Evolutionary conservation across 73 alveolate species (phyloP), one percentile per base, ranked within the genome.

Genomic region (Durusdinium trenchii): DNA sequence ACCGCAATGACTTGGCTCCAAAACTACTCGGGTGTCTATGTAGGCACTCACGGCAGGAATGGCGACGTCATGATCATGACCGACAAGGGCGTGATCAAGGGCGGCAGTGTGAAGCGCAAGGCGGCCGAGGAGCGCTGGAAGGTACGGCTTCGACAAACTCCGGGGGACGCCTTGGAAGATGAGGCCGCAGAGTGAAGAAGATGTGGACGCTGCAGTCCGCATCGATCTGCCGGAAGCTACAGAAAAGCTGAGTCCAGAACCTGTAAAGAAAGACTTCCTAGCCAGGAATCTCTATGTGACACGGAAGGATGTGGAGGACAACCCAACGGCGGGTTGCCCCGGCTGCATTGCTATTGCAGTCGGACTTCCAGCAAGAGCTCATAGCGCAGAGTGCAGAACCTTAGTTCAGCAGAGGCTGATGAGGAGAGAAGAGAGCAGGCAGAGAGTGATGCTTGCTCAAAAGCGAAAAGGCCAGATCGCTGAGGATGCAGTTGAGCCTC

Each of bases 1-100:
- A 52, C 23, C 30, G 10, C 43, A 5, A 10, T 35, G 71, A 50
- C 71, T 2, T 35, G 54, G 85, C 23, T 30, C 26, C 48, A 38
- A 40, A 7, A 38, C 10, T 84, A 76, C 36, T 51, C 3, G 47
- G 95, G 95, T 1, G 28, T 36, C 4, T 86, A 61, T 50, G 69
- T 86, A 48, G 85, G 95, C 48, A 61, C 95, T n/a, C 95, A 86
- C 28, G 95, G 95, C n/a, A 23, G 91, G 69, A 81, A 81, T 38
- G 91, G 69, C 10, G 91, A 81, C 30, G 91, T 48, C 6, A 64
- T 81, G 50, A 46, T 51, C 46, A 81, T 81, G 91, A 81, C 91
- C 52, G 40, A 40, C 16, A 50, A 35, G 85, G 85, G 47, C n/a
- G n/a, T n/a, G n/a, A n/a, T n/a, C n/a, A n/a, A n/a, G n/a, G n/a